Conservation (phyloP, 2,329 filamentous ascomycete genomes). For the Aspergillus amoenus region DNA sequence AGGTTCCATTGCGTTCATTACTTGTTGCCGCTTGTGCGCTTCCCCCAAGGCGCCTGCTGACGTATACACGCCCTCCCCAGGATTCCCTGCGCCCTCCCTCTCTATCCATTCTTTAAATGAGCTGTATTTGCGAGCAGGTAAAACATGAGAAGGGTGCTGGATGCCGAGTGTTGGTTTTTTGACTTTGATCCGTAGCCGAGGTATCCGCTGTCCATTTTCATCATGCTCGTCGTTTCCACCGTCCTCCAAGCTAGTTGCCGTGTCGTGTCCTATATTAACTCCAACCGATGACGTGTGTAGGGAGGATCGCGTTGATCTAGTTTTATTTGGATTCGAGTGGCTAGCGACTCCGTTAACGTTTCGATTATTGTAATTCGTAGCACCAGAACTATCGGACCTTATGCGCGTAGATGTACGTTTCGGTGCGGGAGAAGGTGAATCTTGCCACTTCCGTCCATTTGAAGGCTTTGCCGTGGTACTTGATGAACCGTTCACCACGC, state of each 20-base stretch:
- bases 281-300: slow-evolving; percentile 20
- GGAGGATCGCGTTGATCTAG: slow-evolving; percentile 28
- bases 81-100: slow-evolving; percentile 47
- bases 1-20: slow-evolving; percentile 70
- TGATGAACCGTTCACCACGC: slow-evolving; percentile 32
- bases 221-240: slow-evolving; percentile 19
- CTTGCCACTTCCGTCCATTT: slow-evolving; percentile 20
- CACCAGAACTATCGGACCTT: slow-evolving; percentile 31
- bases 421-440: slow-evolving; percentile 29
- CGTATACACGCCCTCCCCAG: slow-evolving; percentile 49
- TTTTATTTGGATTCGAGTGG: slow-evolving; percentile 16
- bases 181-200: slow-evolving; percentile 48
- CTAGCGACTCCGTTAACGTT: slow-evolving; percentile 18
- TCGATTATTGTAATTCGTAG: slow-evolving; percentile 18
- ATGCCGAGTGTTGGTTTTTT: slow-evolving; percentile 51
- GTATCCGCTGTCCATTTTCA: slow-evolving; percentile 27
- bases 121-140: slow-evolving; percentile 46
- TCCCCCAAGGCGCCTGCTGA: slow-evolving; percentile 66
- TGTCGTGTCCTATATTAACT: slow-evolving; percentile 12
- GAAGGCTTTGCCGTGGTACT: slow-evolving; percentile 24
- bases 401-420: slow-evolving; percentile 28
- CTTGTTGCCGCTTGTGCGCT: slow-evolving; percentile 65
- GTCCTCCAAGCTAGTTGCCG: slow-evolving; percentile 2
- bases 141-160: slow-evolving; percentile 53
- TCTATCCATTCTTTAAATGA: slow-evolving; percentile 66